Evolutionary conservation across 805 yeast species (phyloP).

Genomic region (Candida methanosorbosa): DNA sequence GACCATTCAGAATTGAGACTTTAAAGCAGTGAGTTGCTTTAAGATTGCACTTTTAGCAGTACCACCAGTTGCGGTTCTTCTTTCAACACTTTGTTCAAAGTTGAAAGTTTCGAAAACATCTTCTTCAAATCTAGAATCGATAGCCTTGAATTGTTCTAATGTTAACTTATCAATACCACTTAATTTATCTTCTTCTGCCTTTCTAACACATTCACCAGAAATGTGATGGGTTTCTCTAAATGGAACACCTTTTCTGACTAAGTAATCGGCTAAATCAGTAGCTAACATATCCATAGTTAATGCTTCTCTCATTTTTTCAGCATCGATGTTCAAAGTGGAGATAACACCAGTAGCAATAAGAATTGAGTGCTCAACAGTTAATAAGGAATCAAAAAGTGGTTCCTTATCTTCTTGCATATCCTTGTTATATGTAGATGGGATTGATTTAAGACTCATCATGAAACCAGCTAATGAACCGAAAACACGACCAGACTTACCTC

Average conservation of each 20-base stretch:
- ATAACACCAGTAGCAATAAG: constrained; percentile 94
- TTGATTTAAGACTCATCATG: constrained; percentile 93
- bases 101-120: constrained; percentile 84
- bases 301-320: constrained; percentile 74
- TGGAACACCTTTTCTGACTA: constrained; percentile 97
- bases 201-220: constrained; percentile 93
- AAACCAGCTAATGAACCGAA: constrained; percentile 94
- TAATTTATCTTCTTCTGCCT: constrained; percentile 70
- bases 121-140: constrained; percentile 70
- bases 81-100: constrained; percentile 91
- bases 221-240: constrained; percentile 99
- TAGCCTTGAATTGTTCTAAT: constrained; percentile 66
- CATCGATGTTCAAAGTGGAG: constrained; percentile 71
- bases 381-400: constrained; percentile 87
- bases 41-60: constrained; percentile 88
- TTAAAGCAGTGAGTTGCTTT: constrained; percentile 49
- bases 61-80: constrained; percentile 96
- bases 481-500: constrained; percentile 97
- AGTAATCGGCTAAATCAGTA: constrained; percentile 94
- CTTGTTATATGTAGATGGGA: constrained; percentile 95
- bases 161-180: constrained; percentile 83
- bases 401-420: constrained; percentile 99
- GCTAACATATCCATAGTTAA: constrained; percentile 99
- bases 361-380: constrained; percentile 89
- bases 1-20: constrained; percentile 5